A percentile compares a stretch with the other conserved stretches of the same genome.
These are phyloP conservation scores for Yamadazyma oceani DNA, from an alignment of 1,139 yeast genomes.

Conservation along the genomic window DNA sequence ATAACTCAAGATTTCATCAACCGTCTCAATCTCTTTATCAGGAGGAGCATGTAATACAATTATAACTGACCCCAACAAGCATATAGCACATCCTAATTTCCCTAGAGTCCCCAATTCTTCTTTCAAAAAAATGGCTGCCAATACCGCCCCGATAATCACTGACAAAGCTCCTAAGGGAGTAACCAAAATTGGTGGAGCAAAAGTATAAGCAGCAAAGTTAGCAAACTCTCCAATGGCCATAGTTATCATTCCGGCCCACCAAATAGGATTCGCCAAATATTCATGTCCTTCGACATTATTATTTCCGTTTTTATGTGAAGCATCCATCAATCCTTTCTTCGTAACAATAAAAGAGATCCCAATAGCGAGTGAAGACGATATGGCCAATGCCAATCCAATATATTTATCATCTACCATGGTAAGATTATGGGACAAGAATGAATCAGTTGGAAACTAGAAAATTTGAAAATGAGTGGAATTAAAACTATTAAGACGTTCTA, in stretches of 20 bases:
- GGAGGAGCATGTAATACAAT: constrained; percentile 92
- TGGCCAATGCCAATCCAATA: constrained; percentile 85
- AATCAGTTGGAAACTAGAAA: too few relatives aligned
- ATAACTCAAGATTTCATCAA: constrained; percentile 80
- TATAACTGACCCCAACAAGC: constrained; percentile 86
- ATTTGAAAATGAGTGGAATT: too few relatives aligned
- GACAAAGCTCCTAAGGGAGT: constrained; percentile 91
- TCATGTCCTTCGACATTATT: constrained; percentile 67
- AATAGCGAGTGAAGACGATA: constrained; percentile 84
- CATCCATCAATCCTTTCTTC: constrained; percentile 79
- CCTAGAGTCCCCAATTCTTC: constrained; percentile 89
- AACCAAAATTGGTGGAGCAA: constrained; percentile 91
- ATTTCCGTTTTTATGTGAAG: constrained; percentile 63
- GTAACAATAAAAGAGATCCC: constrained; percentile 90
- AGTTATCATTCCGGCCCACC: constrained; percentile 94
- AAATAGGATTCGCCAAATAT: constrained; percentile 79
- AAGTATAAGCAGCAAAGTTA: constrained; percentile 91
- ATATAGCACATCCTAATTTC: constrained; percentile 92
- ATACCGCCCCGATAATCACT: constrained; percentile 86
- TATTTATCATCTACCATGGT: constrained; percentile 70
- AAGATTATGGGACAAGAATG: too few relatives aligned
- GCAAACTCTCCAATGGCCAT: constrained; percentile 94
- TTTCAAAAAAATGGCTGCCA: constrained; percentile 80
- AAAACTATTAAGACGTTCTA: too few relatives aligned
- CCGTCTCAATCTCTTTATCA: constrained; percentile 84